Evolutionary conservation across 176 grass and related monocot genomes (phyloP).

Genomic region (Oryza brachyantha): DNA sequence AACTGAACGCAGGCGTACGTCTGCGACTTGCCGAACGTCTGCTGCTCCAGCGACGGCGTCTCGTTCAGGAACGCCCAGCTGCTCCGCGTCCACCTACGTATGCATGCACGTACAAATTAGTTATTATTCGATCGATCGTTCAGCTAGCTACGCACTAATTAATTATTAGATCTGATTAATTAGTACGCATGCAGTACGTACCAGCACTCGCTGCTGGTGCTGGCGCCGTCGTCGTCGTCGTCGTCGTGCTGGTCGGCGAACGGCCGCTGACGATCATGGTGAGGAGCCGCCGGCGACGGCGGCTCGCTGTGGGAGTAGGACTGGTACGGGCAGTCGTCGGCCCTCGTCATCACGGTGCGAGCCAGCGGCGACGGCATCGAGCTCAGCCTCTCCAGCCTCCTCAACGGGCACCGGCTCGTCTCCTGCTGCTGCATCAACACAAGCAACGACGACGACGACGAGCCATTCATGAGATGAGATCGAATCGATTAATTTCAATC

Average conservation of each 20-base stretch:
- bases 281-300: not conserved
- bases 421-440: not conserved
- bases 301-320: slow-evolving; percentile 13
- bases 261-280: not conserved
- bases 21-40: slow-evolving; percentile 11
- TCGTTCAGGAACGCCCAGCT: slow-evolving; percentile 83
- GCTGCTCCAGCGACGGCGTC: slow-evolving; percentile 42
- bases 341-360: not conserved
- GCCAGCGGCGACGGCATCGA: slow-evolving; percentile 11
- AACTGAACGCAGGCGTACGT: slow-evolving; percentile 41
- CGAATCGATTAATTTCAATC: no score
- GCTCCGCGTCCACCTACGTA: slow-evolving; percentile 68
- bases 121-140: no score
- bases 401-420: not conserved
- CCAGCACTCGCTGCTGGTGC: not conserved
- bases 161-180: no score
- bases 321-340: not conserved
- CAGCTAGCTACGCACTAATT: no score
- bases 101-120: not conserved
- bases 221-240: no score
- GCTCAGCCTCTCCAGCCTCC: not conserved
- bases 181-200: not conserved
- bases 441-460: no score
- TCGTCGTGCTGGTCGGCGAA: not conserved
- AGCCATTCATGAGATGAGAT: not conserved